Conservation (phyloP, 2,329 filamentous ascomycete genomes). For the Boeremia lycopersici region DNA sequence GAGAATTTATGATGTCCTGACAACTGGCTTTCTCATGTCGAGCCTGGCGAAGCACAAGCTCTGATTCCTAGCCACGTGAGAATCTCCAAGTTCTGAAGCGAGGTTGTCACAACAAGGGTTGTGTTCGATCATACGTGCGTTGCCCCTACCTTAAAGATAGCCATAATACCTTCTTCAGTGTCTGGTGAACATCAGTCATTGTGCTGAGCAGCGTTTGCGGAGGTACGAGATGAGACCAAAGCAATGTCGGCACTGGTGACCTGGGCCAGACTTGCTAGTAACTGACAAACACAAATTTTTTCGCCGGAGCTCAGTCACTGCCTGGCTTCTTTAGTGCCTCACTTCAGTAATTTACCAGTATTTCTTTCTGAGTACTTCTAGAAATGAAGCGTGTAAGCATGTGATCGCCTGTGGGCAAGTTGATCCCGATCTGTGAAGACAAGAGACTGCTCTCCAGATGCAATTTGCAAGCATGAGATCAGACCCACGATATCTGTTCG, state of each 20-base stretch:
- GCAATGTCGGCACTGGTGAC: conserved; percentile 58
- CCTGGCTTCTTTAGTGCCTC: conserved; percentile 54
- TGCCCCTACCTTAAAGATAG: background rate
- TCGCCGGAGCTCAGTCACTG: conserved; percentile 28
- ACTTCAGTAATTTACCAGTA: too few species aligned
- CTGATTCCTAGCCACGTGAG: conserved; percentile 10
- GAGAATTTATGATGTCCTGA: too few species aligned
- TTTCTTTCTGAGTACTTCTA: too few species aligned
- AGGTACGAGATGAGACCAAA: conserved; percentile 45
- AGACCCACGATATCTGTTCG: too few species aligned
- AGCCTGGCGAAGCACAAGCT: conserved; percentile 55
- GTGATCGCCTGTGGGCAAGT: too few species aligned
- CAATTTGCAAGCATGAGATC: too few species aligned
- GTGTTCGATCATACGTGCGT: conserved; percentile 2
- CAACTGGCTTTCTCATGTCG: conserved; percentile 37
- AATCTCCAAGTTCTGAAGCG: background rate
- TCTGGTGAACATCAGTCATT: conserved; percentile 2
- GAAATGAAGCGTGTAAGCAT: too few species aligned
- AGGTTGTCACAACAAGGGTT: background rate
- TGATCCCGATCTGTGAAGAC: too few species aligned
- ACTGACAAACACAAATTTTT: background rate
- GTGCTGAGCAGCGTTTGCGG: background rate
- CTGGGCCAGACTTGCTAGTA: conserved; percentile 29
- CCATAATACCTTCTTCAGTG: background rate
- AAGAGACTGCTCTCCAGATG: too few species aligned